A percentile compares a stretch with the other conserved stretches of the same genome.
phyloP scores from a whole-genome alignment of 2,329 filamentous ascomycete species.

The Colletotrichum sp. region DNA sequence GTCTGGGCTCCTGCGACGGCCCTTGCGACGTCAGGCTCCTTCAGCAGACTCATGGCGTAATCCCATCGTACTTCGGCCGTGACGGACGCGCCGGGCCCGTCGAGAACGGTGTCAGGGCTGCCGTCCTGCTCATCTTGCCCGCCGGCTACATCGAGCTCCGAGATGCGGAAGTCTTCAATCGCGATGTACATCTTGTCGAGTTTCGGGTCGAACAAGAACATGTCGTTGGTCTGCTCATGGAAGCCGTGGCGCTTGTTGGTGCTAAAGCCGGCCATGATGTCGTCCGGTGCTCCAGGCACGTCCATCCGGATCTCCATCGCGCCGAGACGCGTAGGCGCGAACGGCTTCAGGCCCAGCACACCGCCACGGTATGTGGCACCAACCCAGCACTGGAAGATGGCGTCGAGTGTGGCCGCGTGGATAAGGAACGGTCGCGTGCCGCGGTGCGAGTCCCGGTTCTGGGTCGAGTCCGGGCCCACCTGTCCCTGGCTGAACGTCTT shows the following conservation, averaged over 20 bases:
- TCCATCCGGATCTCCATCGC: neutral
- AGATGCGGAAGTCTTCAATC: neutral
- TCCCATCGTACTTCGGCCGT: neutral
- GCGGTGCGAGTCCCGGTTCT: neutral
- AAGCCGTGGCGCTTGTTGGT: neutral
- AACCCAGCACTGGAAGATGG: constrained; percentile 7
- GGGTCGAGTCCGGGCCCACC: neutral
- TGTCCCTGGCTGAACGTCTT: neutral
- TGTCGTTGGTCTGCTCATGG: neutral
- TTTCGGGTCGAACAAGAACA: neutral
- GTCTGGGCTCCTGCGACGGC: neutral
- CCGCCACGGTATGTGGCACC: neutral
- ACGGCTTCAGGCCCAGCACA: neutral
- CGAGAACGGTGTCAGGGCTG: neutral
- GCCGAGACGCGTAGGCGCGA: neutral
- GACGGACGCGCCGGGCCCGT: neutral
- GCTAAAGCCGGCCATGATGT: neutral
- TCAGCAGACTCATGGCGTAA: neutral
- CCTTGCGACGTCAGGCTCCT: neutral
- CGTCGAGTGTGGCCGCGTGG: neutral
- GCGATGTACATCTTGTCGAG: neutral
- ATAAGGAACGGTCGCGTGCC: neutral
- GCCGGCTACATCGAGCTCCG: neutral
- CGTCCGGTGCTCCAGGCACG: neutral
- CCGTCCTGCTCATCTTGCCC: neutral